phyloP scores from a whole-genome alignment of 1,139 yeast species.

The Protomyces macrosporus region DNA sequence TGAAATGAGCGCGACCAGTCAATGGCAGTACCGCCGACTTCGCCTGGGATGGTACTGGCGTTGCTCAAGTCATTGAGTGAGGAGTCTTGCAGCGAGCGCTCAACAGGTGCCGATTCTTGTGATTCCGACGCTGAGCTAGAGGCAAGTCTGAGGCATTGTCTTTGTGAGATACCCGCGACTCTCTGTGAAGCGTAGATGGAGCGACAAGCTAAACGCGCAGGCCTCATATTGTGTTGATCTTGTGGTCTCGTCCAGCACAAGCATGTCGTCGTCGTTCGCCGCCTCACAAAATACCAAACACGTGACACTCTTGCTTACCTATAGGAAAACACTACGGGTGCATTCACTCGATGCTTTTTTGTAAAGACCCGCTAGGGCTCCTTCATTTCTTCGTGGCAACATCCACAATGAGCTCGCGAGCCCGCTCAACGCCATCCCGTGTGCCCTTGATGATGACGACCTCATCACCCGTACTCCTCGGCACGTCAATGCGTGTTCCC shows the following conservation, averaged over 20 bases:
- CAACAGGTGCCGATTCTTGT: not conserved
- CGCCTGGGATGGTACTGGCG: not conserved
- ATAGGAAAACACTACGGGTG: too few relatives aligned
- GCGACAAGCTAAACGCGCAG: not conserved
- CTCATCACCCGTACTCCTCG: constrained; percentile 46
- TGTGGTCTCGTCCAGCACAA: too few relatives aligned
- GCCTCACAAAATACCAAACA: too few relatives aligned
- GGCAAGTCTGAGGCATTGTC: too few relatives aligned
- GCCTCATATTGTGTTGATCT: not conserved
- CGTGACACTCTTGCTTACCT: too few relatives aligned
- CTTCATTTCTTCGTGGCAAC: constrained; percentile 6
- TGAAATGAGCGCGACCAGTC: constrained; percentile 74
- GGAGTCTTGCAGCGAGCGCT: not conserved
- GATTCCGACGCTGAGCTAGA: too few relatives aligned
- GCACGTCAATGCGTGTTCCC: constrained; percentile 58
- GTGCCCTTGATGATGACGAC: constrained; percentile 38
- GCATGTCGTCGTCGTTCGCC: too few relatives aligned
- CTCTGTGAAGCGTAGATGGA: not conserved
- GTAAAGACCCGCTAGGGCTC: not conserved
- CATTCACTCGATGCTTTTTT: too few relatives aligned
- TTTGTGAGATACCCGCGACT: too few relatives aligned
- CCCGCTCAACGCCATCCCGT: constrained; percentile 47
- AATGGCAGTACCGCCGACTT: not conserved
- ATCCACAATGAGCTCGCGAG: constrained; percentile 34
- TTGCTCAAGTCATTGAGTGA: not conserved